phyloP scores from a whole-genome alignment of 2,329 filamentous ascomycete species.

The Ophiocordyceps unilateralis region DNA sequence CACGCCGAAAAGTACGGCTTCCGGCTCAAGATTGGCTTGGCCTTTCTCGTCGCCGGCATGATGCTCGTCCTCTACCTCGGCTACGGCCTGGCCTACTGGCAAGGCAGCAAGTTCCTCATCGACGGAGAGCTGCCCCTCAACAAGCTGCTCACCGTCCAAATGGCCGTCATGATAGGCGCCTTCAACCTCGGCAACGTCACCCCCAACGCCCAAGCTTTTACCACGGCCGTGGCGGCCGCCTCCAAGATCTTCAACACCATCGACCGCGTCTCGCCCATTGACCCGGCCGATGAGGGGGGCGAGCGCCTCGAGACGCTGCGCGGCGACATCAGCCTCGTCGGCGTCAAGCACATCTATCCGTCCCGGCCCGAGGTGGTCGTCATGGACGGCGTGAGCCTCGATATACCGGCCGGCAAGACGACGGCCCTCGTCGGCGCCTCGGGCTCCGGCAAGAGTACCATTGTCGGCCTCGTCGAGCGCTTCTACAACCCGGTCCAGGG shows the following conservation, averaged over 20 bases:
- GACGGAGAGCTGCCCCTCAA: constrained; percentile 24
- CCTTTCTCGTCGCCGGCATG: constrained; percentile 34
- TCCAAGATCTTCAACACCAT: constrained; percentile 39
- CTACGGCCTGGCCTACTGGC: constrained; percentile 46
- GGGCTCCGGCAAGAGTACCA: constrained; percentile 86
- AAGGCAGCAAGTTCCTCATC: constrained; percentile 33
- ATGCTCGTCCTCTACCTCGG: constrained; percentile 34
- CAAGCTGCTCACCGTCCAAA: constrained; percentile 40
- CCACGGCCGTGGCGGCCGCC: constrained; percentile 40
- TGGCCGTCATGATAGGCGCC: constrained; percentile 58
- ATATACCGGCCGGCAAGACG: constrained; percentile 47
- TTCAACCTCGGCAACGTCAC: constrained; percentile 80
- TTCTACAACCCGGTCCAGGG: constrained; percentile 50
- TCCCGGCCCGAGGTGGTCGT: constrained; percentile 46
- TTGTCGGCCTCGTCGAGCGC: constrained; percentile 59
- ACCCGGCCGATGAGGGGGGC: constrained; percentile 22
- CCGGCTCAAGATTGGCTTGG: constrained; percentile 28
- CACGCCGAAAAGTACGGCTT: constrained; percentile 49
- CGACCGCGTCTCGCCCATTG: constrained; percentile 38
- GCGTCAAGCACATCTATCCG: constrained; percentile 60
- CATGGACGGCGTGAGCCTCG: constrained; percentile 39
- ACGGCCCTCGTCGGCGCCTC: constrained; percentile 89
- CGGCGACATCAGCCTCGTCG: constrained; percentile 31
- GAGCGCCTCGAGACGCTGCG: constrained; percentile 19
- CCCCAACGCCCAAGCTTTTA: constrained; percentile 43